Percentiles rank a stretch among this genome's conserved stretches.
phyloP scores from a whole-genome alignment of 352 stramenopile genomes.

The Globisporangium paroecandrum region DNA sequence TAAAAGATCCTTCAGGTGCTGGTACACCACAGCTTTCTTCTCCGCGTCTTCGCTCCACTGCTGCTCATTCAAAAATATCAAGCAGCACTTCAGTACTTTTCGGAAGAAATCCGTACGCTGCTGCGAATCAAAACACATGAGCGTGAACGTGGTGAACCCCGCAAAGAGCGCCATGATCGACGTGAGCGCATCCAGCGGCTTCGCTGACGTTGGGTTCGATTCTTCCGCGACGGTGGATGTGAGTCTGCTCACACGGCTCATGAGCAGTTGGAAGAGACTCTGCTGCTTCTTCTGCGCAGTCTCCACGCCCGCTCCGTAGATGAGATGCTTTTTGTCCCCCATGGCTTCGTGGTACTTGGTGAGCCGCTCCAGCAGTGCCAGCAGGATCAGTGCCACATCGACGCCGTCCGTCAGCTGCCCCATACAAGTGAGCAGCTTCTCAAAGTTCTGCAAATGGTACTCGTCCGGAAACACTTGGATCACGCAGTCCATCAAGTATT shows the following conservation, averaged over 20 bases:
- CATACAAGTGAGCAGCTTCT: conserved; percentile 84
- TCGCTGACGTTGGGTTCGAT: conserved; percentile 5
- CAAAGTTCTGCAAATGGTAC: conserved; percentile 96
- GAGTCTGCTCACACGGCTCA: conserved; percentile 16
- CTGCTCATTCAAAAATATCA: conserved; percentile 29
- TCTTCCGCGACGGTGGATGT: not conserved
- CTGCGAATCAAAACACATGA: conserved; percentile 27
- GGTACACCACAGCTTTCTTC: conserved; percentile 1
- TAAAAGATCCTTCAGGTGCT: conserved; percentile 19
- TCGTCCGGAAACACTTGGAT: conserved; percentile 98
- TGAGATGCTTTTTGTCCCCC: conserved; percentile 20
- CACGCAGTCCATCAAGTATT: conserved; percentile 99
- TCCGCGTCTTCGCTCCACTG: conserved; percentile 8
- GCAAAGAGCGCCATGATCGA: conserved; percentile 45
- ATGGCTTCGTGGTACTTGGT: conserved; percentile 81
- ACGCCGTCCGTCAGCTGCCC: conserved; percentile 89
- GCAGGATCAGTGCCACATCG: conserved; percentile 88
- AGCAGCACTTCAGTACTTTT: conserved; percentile 26
- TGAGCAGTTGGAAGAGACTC: conserved; percentile 20
- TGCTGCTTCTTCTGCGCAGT: conserved; percentile 14
- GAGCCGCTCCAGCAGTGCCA: conserved; percentile 93
- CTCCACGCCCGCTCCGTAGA: conserved; percentile 17
- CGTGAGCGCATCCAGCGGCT: not conserved
- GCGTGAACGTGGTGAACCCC: conserved; percentile 49
- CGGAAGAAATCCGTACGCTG: conserved; percentile 24